Base-by-base conservation (phyloP, 495 filamentous ascomycete species). In the Penicillium bialowiezense region DNA sequence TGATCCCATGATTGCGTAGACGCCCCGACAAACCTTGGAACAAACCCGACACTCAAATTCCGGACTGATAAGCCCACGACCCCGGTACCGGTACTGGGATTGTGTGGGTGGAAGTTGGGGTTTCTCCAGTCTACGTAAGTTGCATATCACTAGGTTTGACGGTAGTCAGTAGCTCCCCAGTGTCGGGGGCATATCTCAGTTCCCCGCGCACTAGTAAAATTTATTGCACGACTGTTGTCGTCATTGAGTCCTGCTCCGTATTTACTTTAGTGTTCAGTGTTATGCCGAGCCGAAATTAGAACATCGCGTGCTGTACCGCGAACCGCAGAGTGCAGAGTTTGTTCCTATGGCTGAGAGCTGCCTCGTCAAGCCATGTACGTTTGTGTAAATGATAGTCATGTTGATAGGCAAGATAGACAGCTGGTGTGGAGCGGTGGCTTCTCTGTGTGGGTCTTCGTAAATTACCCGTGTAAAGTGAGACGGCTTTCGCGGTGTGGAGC, bases 1-100 rank as follows among this genome's bases (percentile, higher is more conserved):
- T 48, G 45, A 48, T 40, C 26, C 45, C 45, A 48, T 10, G 12
- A 48, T 48, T 48, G 45, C 45, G 45, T 48, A 48, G 18, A 8
- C 12, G 4, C 34, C 36, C 36, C 18, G 12, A 18, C 18, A 21
- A 21, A 31, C 21, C 45, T 24, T 15, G 24, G 26, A 39, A 39
- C 42, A 23, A 33, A 14, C 13, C n/a, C 19, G 29, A 19, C 14
- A 39, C 26, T 35, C 45, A 48, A 21, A 21, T 7, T 29, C 24
- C 9, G 33, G 32, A 20, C 21, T 20, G 36, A 40, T 40, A 31
- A 48, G 12, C 21, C 35, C 43, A 35, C 13, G 1, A 24, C 8
- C 43, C 43, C 14, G 43, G 32, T 45, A 35, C 18, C 4, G 31
- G 31, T 21, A 44, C 41, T 32, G 41, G 41, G 5, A 32, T 33